A percentile compares a stretch with the other conserved stretches of the same genome.
phyloP scores from a whole-genome alignment of 768 basidiomycete species.

The Hygrocybe punicea region DNA sequence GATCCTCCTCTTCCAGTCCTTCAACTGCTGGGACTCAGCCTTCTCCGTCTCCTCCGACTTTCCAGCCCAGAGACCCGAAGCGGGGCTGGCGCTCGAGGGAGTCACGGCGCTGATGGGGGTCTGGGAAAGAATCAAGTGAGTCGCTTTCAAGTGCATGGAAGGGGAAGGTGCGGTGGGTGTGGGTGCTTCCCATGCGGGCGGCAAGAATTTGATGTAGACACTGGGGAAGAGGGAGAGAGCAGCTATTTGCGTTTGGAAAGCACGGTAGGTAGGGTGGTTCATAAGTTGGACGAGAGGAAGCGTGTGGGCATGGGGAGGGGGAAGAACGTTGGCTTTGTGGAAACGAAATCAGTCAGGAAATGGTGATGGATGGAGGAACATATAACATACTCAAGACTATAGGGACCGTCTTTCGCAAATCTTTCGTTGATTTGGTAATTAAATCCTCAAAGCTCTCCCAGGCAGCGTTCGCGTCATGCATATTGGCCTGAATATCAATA shows the following conservation, averaged over 20 bases:
- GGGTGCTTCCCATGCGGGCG: slow-evolving; percentile 68
- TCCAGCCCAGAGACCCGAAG: slow-evolving; percentile 1
- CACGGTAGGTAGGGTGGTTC: slow-evolving; percentile 69
- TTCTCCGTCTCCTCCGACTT: slow-evolving; percentile 3
- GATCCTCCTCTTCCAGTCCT: slow-evolving; percentile 68
- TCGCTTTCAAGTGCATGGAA: slow-evolving; percentile 32
- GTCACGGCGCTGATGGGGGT: slow-evolving; percentile 27
- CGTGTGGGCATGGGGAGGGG: slow-evolving; percentile 69
- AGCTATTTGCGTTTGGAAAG: slow-evolving; percentile 69
- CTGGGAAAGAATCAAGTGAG: slow-evolving; percentile 22
- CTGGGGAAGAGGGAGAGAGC: slow-evolving; percentile 73
- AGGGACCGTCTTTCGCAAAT: slow-evolving; percentile 44
- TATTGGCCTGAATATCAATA: slow-evolving; percentile 58
- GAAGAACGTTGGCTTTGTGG: slow-evolving; percentile 67
- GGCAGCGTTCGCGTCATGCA: slow-evolving; percentile 44
- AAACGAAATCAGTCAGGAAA: slow-evolving; percentile 9
- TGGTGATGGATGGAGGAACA: not conserved
- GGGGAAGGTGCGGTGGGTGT: slow-evolving; percentile 48
- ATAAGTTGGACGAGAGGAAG: slow-evolving; percentile 76
- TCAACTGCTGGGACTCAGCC: slow-evolving; percentile 43
- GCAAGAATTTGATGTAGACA: slow-evolving; percentile 69
- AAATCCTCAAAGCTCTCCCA: slow-evolving; percentile 70
- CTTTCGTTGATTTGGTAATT: slow-evolving; percentile 57
- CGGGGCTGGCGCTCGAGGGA: slow-evolving; percentile 1
- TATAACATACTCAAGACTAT: slow-evolving; percentile 63